Evolutionary conservation across 495 filamentous ascomycete genomes (phyloP), one percentile per base, ranked within the genome.

Genomic region (Aspergillus bridgeri): DNA sequence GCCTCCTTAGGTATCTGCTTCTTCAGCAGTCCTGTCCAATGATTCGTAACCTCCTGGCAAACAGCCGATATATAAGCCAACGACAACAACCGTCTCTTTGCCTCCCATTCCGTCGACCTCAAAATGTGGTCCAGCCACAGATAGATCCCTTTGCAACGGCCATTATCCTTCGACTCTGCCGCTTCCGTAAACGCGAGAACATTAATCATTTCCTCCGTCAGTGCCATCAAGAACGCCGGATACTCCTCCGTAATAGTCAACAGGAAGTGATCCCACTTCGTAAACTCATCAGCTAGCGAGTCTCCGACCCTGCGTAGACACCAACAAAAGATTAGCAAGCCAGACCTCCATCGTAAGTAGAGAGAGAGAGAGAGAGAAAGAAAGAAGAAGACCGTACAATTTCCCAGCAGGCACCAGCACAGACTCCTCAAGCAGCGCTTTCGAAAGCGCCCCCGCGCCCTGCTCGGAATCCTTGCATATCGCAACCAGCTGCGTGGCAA

Each of bases 51-150:
- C 43, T 62, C 67, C 44, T 68, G 58, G 54, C 75, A 77, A n/a
- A 62, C 65, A 27, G 64, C 62, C 3, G 59, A 61, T 6, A 78
- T 53, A 56, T 79, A 79, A 6, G 58, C 60, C 27, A 60, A 58
- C 2, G 76, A 72, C n/a, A 69, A 63, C 7, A 66, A 53, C 21
- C 58, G 61, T 21, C 63, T 60, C 22, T 59, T 52, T 17, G 61
- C 62, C 33, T 60, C 63, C 75, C 75, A 79, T 5, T 59, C 48
- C 11, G 67, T 19, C n/a, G 74, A 74, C 15, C 60, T 62, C 21
- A 75, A 56, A 6, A 79, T 65, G 59, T 79, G 74, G 43, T 66
- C 69, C 53, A 79, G 60, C 76, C 76, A 79, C 27, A 71, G 56
- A 49, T 66, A 79, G 6, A 71, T 46, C 3, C 65, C 70, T 57